Evolutionary conservation across 2,329 filamentous ascomycete genomes (phyloP).

Genomic region (Scorias spongiosa): DNA sequence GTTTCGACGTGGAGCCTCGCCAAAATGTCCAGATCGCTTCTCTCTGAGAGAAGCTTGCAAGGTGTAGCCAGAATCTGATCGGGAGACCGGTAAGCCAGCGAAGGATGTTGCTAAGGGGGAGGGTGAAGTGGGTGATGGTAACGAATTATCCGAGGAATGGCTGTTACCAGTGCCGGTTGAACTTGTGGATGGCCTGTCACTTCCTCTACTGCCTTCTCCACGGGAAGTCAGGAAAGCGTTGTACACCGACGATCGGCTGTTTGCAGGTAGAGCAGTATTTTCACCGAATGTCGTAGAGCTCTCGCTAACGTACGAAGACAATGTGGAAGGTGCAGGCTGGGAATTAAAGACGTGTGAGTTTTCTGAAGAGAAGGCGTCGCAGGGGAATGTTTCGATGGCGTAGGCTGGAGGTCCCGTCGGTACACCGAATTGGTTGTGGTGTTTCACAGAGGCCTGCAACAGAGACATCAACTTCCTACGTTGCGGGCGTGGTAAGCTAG

Average conservation of each 20-base stretch:
- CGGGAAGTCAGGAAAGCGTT: constrained; percentile 78
- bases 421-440: constrained; percentile 76
- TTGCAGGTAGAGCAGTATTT: constrained; percentile 30
- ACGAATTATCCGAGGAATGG: constrained; percentile 28
- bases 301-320: constrained; percentile 76
- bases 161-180: constrained; percentile 31
- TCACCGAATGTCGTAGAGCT: constrained; percentile 81
- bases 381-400: constrained; percentile 81
- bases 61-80: constrained; percentile 83
- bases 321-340: constrained; percentile 50
- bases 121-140: constrained; percentile 52
- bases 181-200: constrained; percentile 66
- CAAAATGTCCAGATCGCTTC: constrained; percentile 88
- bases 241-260: constrained; percentile 54
- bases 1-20: constrained; percentile 65
- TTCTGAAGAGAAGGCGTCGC: constrained; percentile 79
- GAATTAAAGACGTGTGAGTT: constrained; percentile 66
- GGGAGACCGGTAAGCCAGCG: constrained; percentile 64
- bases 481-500: constrained; percentile 70
- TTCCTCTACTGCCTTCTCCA: constrained; percentile 42
- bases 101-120: constrained; percentile 71
- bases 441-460: constrained; percentile 77
- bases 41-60: constrained; percentile 75
- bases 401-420: constrained; percentile 80
- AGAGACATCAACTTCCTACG: constrained; percentile 78